These are phyloP conservation scores for Pichia kudriavzevii DNA, from an alignment of 1,139 yeast genomes.

Conservation along the genomic window DNA sequence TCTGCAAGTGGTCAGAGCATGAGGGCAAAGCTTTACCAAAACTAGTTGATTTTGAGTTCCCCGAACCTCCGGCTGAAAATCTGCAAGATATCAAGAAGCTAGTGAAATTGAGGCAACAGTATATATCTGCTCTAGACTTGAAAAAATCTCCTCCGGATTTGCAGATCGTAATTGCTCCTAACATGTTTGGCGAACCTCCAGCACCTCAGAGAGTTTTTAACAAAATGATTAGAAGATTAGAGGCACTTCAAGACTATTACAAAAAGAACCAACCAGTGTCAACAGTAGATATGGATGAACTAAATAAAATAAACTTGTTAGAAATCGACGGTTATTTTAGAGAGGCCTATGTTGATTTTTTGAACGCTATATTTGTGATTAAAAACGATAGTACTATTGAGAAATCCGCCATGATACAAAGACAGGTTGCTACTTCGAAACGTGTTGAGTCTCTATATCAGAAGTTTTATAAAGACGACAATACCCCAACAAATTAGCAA, in stretches of 20 bases:
- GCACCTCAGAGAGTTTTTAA: conserved; percentile 15
- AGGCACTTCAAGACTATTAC: conserved; percentile 11
- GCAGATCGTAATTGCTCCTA: conserved; percentile 12
- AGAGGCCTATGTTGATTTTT: conserved; percentile 8
- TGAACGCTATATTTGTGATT: conserved; percentile 7
- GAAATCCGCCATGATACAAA: conserved; percentile 4
- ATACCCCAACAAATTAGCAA: no score
- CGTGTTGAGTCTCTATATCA: conserved; percentile 3
- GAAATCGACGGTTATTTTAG: conserved; percentile 5
- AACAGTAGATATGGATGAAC: conserved; percentile 12
- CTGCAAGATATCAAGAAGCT: conserved; percentile 5
- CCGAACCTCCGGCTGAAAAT: no score
- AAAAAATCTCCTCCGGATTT: conserved; percentile 16
- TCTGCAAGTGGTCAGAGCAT: no score
- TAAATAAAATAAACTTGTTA: conserved; percentile 13
- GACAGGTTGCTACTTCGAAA: conserved; percentile 6
- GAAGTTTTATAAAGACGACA: no score
- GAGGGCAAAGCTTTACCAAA: no score
- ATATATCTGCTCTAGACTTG: conserved; percentile 8
- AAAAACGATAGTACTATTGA: conserved; percentile 9
- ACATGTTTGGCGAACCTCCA: conserved; percentile 19
- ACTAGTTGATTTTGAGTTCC: no score
- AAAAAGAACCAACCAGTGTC: conserved; percentile 15
- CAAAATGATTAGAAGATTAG: conserved; percentile 12
- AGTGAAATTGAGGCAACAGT: conserved; percentile 13